A percentile compares a stretch with the other conserved stretches of the same genome.
These are phyloP conservation scores for Colletotrichum spaethianum DNA, from an alignment of 2,329 filamentous ascomycete species.

Conservation along the genomic window DNA sequence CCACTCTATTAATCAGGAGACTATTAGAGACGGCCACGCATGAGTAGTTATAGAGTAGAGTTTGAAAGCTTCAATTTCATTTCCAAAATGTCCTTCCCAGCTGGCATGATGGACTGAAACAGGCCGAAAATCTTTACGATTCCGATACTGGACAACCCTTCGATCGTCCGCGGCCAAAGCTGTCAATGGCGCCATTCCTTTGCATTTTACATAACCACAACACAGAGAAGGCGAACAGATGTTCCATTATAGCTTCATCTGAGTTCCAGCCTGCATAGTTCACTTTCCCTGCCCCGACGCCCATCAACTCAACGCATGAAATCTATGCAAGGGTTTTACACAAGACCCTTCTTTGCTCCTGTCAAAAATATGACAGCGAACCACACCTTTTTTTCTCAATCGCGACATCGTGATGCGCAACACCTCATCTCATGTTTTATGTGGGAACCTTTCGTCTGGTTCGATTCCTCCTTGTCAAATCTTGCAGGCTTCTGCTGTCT, in stretches of 20 bases:
- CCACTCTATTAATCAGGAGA: not conserved
- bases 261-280: not conserved
- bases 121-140: not conserved
- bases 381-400: not conserved
- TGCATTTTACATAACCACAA: not conserved
- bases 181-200: not conserved
- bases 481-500: not conserved
- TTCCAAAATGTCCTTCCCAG: not conserved
- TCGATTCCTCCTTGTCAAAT: conserved; percentile 9
- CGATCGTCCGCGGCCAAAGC: not conserved
- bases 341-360: not conserved
- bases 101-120: not conserved
- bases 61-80: too few species aligned
- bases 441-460: not conserved
- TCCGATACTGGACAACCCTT: not conserved
- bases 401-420: too few species aligned
- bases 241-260: not conserved
- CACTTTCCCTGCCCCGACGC: not conserved
- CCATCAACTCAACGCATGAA: not conserved
- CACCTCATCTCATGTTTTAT: not conserved
- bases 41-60: not conserved
- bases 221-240: not conserved
- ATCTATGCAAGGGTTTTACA: not conserved
- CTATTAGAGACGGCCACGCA: not conserved
- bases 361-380: not conserved